phyloP scores from a whole-genome alignment of 495 filamentous ascomycete genomes.

The Neurospora sp. region DNA sequence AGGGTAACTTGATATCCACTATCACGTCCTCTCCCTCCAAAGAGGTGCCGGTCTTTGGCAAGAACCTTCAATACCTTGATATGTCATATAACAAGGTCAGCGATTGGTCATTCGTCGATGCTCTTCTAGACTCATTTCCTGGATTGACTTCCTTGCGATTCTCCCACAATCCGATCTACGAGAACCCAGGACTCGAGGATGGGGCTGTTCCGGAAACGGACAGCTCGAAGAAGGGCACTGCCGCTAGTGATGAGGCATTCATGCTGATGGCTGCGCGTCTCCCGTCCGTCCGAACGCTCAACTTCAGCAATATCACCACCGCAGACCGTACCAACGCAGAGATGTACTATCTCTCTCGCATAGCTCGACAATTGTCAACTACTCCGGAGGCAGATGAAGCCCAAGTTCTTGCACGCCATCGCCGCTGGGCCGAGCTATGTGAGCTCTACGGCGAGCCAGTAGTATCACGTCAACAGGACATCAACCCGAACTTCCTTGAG shows the following conservation, averaged over 20 bases:
- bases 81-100: constrained; percentile 67
- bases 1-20: constrained; percentile 42
- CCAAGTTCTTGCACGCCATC: constrained; percentile 49
- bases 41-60: constrained; percentile 18
- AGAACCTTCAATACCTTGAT: constrained; percentile 55
- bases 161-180: constrained; percentile 74
- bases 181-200: constrained; percentile 37
- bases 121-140: constrained; percentile 55
- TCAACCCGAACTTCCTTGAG: constrained; percentile 61
- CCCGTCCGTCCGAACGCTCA: constrained; percentile 54
- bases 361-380: constrained; percentile 61
- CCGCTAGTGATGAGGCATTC: constrained; percentile 51
- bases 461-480: constrained; percentile 38
- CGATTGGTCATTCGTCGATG: constrained; percentile 62
- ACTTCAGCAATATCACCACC: constrained; percentile 62
- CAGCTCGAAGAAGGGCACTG: constrained; percentile 19
- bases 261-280: constrained; percentile 83
- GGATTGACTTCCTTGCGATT: constrained; percentile 62
- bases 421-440: constrained; percentile 64
- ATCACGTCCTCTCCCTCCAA: constrained; percentile 15
- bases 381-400: constrained; percentile 44
- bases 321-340: constrained; percentile 79
- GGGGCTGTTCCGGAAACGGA: constrained; percentile 7
- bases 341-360: constrained; percentile 79
- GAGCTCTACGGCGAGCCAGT: constrained; percentile 57